Percentiles rank a stretch among this genome's conserved stretches.
These are phyloP conservation scores for Strigomonas galati DNA, from an alignment of 208 protist genomes.

Conservation along the genomic window DNA sequence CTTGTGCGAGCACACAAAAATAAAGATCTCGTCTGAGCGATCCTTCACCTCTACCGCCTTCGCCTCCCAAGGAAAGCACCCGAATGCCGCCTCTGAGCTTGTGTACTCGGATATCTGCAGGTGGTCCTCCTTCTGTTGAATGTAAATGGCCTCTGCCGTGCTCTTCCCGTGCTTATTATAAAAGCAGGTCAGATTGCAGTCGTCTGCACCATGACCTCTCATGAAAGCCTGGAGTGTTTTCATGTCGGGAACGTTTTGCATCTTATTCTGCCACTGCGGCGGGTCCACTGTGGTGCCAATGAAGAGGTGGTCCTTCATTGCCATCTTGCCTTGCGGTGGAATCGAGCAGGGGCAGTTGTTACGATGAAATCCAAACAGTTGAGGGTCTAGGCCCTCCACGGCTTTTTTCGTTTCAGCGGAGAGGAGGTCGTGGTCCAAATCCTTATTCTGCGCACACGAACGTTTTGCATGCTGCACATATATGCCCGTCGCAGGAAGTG, in stretches of 20 bases:
- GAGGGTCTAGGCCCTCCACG: slow-evolving; percentile 11
- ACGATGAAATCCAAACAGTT: slow-evolving; percentile 13
- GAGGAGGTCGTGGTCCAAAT: not conserved
- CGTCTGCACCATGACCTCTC: not conserved
- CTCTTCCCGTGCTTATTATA: not conserved
- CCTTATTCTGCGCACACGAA: not conserved
- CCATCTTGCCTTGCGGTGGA: slow-evolving; percentile 11
- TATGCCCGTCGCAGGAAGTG: not conserved
- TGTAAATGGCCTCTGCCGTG: not conserved
- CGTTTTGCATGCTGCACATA: not conserved
- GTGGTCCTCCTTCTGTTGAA: not conserved
- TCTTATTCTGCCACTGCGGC: slow-evolving; percentile 13
- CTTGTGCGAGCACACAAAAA: slow-evolving; percentile 24
- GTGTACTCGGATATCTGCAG: not conserved
- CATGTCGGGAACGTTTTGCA: slow-evolving; percentile 12
- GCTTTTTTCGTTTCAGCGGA: not conserved
- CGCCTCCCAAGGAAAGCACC: slow-evolving; percentile 4
- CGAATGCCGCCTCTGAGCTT: not conserved
- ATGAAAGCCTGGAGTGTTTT: not conserved
- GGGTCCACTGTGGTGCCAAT: slow-evolving; percentile 11
- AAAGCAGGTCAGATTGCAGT: not conserved
- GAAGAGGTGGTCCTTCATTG: slow-evolving; percentile 15
- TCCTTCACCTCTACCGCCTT: not conserved
- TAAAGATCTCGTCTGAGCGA: slow-evolving; percentile 12
- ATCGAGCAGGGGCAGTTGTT: slow-evolving; percentile 12